phyloP scores from a whole-genome alignment of 495 filamentous ascomycete genomes.

The Copromyces sp. region DNA sequence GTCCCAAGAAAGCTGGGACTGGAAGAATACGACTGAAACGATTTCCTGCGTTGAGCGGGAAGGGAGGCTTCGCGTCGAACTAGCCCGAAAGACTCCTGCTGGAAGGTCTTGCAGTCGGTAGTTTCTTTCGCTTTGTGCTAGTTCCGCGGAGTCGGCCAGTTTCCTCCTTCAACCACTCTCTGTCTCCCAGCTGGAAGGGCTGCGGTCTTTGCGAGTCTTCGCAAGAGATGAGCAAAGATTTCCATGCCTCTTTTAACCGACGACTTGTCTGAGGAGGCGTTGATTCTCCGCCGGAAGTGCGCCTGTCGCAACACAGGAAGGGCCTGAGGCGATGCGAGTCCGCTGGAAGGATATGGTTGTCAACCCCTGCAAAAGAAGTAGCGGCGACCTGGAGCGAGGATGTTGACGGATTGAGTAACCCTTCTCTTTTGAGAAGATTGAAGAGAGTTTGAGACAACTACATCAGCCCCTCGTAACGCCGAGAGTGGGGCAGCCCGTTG shows the following conservation, averaged over 20 bases:
- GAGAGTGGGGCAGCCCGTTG: slow-evolving; percentile 15
- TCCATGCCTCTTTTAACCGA: background rate
- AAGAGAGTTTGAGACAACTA: slow-evolving; percentile 3
- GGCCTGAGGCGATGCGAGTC: slow-evolving; percentile 12
- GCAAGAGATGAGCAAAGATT: background rate
- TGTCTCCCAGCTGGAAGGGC: background rate
- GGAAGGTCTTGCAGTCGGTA: slow-evolving; percentile 9
- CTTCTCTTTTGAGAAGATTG: background rate
- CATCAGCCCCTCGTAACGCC: slow-evolving; percentile 17
- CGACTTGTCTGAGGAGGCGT: slow-evolving; percentile 2
- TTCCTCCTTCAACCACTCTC: background rate
- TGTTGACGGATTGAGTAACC: background rate
- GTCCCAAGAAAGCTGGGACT: background rate
- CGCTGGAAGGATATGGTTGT: slow-evolving; percentile 4
- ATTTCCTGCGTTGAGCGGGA: background rate
- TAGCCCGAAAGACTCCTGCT: slow-evolving; percentile 9
- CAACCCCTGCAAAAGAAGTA: background rate
- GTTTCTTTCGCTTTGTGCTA: slow-evolving; percentile 1
- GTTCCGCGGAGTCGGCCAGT: slow-evolving; percentile 1
- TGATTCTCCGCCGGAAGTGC: slow-evolving; percentile 10
- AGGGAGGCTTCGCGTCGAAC: slow-evolving; percentile 4
- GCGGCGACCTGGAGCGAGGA: slow-evolving; percentile 11
- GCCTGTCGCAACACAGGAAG: background rate
- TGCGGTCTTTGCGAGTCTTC: background rate
- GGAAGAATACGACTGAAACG: background rate